A percentile compares a stretch with the other conserved stretches of the same genome.
phyloP scores from a whole-genome alignment of 1,284 basidiomycete species.

The Kalmanozyma brasiliensis region DNA sequence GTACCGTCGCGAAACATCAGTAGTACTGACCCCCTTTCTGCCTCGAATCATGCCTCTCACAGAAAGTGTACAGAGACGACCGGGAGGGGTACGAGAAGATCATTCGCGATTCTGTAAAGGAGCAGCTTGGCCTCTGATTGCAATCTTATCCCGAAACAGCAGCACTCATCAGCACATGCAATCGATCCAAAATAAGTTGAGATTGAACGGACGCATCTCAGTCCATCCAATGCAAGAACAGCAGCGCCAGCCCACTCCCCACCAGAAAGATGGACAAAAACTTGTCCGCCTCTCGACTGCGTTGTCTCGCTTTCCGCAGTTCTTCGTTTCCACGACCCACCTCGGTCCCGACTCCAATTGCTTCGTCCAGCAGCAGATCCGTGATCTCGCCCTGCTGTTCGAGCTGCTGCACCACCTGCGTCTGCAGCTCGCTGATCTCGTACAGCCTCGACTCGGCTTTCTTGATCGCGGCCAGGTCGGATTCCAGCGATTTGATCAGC shows the following conservation, averaged over 20 bases:
- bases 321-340: constrained; percentile 88
- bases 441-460: constrained; percentile 85
- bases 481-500: constrained; percentile 81
- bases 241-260: constrained; percentile 82
- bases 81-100: constrained; percentile 62
- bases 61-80: constrained; percentile 67
- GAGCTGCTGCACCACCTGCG: constrained; percentile 85
- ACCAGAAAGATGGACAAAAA: constrained; percentile 87
- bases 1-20: background rate
- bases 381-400: constrained; percentile 88
- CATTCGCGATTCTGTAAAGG: constrained; percentile 61
- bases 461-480: constrained; percentile 84
- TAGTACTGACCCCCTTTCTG: background rate
- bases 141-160: too few species aligned
- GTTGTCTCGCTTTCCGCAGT: constrained; percentile 81
- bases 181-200: too few species aligned
- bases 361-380: constrained; percentile 87
- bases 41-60: background rate
- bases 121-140: constrained; percentile 63
- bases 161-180: too few species aligned
- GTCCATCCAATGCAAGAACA: constrained; percentile 79
- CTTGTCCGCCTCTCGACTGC: constrained; percentile 82
- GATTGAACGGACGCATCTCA: constrained; percentile 10
- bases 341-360: constrained; percentile 81
- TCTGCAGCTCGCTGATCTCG: constrained; percentile 89